A percentile compares a stretch with the other conserved stretches of the same genome.
Conservation (phyloP, 1,139 yeast genomes). For the Taphrina betulina region DNA sequence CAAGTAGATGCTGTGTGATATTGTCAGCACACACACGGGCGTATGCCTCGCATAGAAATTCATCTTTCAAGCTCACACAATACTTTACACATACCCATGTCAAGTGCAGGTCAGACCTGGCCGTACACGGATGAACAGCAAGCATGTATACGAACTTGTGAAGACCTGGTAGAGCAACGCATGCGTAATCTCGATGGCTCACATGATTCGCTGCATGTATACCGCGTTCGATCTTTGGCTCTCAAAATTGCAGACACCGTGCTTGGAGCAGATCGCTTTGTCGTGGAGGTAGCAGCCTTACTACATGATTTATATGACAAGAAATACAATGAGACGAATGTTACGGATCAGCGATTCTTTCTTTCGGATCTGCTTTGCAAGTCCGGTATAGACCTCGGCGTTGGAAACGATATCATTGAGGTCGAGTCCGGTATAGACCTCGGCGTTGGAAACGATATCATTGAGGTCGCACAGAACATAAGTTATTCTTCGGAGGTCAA, state of each 20-base stretch:
- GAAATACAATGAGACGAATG: conserved; percentile 41
- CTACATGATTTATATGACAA: conserved; percentile 47
- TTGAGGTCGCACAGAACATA: conserved; percentile 41
- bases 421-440: conserved; percentile 39
- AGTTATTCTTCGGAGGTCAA: conserved; percentile 43
- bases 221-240: conserved; percentile 15
- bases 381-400: conserved; percentile 37
- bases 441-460: conserved; percentile 39
- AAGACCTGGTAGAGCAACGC: conserved; percentile 2
- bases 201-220: conserved; percentile 23
- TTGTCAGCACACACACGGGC: too few species aligned
- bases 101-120: too few species aligned
- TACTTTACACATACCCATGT: too few species aligned
- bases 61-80: too few species aligned
- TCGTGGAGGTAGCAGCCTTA: conserved; percentile 46
- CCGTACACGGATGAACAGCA: too few species aligned
- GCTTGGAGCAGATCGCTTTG: conserved; percentile 38
- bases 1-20: too few species aligned
- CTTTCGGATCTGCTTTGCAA: conserved; percentile 37
- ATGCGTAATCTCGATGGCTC: conserved; percentile 18
- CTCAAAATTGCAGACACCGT: conserved; percentile 6
- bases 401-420: conserved; percentile 39
- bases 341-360: conserved; percentile 33
- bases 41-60: too few species aligned
- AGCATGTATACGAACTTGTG: conserved; percentile 4